Percentiles rank a stretch among this genome's conserved stretches.
Conservation (phyloP, 305 asterid species). For the Plantago coronopus region DNA sequence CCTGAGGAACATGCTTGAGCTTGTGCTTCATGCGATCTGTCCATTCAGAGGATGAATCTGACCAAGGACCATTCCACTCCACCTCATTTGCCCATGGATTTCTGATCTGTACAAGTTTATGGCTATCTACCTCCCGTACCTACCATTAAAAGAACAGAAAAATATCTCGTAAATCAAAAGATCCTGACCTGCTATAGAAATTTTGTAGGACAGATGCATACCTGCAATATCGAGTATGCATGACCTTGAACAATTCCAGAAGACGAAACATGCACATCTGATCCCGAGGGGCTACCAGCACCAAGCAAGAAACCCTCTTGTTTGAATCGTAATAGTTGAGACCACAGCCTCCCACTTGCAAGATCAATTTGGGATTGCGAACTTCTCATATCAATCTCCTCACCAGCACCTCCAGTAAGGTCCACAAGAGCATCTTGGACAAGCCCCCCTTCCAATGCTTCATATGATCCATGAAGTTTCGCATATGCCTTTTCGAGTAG, state of each 20-base stretch:
- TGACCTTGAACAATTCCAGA: constrained; percentile 98
- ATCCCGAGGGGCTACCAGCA: constrained; percentile 99
- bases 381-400: constrained; percentile 99
- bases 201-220: constrained; percentile 19
- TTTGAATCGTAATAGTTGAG: constrained; percentile 87
- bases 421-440: constrained; percentile 99
- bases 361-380: constrained; percentile 94
- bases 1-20: constrained; percentile 95
- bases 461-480: constrained; percentile 97
- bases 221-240: constrained; percentile 97
- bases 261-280: constrained; percentile 92
- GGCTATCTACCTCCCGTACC: constrained; percentile 83
- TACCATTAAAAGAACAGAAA: constrained; percentile 14
- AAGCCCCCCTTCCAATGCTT: constrained; percentile 99
- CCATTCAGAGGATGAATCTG: constrained; percentile 97
- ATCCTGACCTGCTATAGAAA: constrained; percentile 14
- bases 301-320: constrained; percentile 95
- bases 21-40: constrained; percentile 98
- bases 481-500: constrained; percentile 94
- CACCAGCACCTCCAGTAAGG: constrained; percentile 99
- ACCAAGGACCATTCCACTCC: constrained; percentile 99
- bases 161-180: constrained; percentile 16
- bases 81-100: constrained; percentile 99
- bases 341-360: constrained; percentile 97
- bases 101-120: constrained; percentile 92